Base-by-base conservation (phyloP, 148 eudicot species). In the Vaccinium myrtillus region DNA sequence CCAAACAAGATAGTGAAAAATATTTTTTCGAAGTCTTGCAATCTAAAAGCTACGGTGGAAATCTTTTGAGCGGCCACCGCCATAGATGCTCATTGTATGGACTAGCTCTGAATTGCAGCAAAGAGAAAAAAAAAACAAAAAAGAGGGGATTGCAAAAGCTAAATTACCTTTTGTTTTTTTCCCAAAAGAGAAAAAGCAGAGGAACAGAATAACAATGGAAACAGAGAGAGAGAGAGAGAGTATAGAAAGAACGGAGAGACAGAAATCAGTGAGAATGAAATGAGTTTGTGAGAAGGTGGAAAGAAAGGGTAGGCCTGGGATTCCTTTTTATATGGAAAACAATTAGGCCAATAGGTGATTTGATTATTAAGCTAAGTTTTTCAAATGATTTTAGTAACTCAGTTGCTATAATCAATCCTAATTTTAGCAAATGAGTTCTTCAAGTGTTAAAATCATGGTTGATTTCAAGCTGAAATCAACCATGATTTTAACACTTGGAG, bases 251-350 rank as follows among this genome's bases (percentile, higher is more conserved):
- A 43, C 27, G 11, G 49, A 12, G 73, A 43, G 74, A 55, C 18
- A 15, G 48, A 85, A 30, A 80, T 59, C 58, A 80, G 43, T 19
- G 43, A 63, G 70, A 16, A 7, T 67, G 32, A 32, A 32, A 32
- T 32, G 32, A 32, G 32, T 32, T 32, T 32, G 32, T 32, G 32
- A 32, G 32, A 32, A 1, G 1, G 32, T 32, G 73, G 86, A 81
- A 54, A 84, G 79, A 84, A 39, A 67, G 25, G 25, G 63, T n/a
- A 75, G 21, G 81, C 77, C 82, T 43, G 54, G 76, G 76, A 49
- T 54, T 5, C 77, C 56, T 54, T 75, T 80, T 58, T 86, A 86
- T 86, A 86, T 58, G 63, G 46, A 43, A 43, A 61, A 75, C 46
- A 79, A 27, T 27, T 25, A 23, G 32, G 71, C 71, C 71, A 67